A percentile compares a stretch with the other conserved stretches of the same genome.
phyloP scores from a whole-genome alignment of 108 stramenopile genomes.

The Fragilaria crotonensis region DNA sequence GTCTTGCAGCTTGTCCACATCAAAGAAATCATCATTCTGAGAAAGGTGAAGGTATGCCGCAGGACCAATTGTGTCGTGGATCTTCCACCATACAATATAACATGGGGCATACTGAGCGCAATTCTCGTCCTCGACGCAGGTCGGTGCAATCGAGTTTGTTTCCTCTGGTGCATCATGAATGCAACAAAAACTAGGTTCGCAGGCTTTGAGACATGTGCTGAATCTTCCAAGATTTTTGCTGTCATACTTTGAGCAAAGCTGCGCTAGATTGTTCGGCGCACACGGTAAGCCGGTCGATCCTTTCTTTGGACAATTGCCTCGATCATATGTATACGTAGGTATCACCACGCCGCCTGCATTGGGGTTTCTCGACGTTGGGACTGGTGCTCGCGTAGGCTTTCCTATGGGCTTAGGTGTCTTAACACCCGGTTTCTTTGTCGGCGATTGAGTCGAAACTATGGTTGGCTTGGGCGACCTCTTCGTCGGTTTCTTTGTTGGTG shows the following conservation, averaged over 20 bases:
- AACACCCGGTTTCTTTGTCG: too few relatives aligned
- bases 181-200: constrained; percentile 38
- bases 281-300: constrained; percentile 29
- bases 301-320: constrained; percentile 1
- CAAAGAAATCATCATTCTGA: constrained; percentile 46
- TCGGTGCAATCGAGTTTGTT: constrained; percentile 14
- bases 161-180: constrained; percentile 18
- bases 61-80: constrained; percentile 20
- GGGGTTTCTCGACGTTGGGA: too few relatives aligned
- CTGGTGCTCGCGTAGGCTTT: too few relatives aligned
- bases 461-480: too few relatives aligned
- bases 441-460: too few relatives aligned
- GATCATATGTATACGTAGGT: neutral
- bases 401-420: too few relatives aligned
- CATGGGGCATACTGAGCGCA: constrained; percentile 17
- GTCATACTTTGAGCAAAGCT: constrained; percentile 41
- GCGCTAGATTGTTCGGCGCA: constrained; percentile 21
- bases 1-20: constrained; percentile 14
- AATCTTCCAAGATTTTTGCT: constrained; percentile 19
- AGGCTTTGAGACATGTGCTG: constrained; percentile 25
- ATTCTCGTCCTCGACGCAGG: constrained; percentile 36
- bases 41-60: constrained; percentile 9
- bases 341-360: too few relatives aligned
- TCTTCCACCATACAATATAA: constrained; percentile 32
- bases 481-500: too few relatives aligned